These are phyloP conservation scores for Durotheca rogersii DNA, from an alignment of 495 filamentous ascomycete species.

Conservation along the genomic window DNA sequence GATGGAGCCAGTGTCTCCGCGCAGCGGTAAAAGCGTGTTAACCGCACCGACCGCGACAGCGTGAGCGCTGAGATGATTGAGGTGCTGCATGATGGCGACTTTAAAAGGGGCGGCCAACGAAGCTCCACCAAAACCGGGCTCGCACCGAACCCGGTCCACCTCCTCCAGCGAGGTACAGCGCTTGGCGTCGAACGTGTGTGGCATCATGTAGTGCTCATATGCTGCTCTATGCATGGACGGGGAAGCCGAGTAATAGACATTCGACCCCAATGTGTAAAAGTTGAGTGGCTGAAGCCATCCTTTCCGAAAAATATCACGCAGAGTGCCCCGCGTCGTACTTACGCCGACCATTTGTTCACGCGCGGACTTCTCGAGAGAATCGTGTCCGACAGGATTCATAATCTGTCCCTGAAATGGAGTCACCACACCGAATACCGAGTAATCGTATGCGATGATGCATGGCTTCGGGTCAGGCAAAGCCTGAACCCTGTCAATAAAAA, in stretches of 20 bases:
- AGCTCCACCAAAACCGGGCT: constrained; percentile 70
- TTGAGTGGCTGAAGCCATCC: constrained; percentile 64
- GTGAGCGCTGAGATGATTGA: constrained; percentile 70
- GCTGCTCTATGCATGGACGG: constrained; percentile 81
- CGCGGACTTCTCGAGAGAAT: constrained; percentile 55
- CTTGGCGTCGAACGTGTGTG: constrained; percentile 67
- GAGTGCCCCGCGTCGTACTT: constrained; percentile 50
- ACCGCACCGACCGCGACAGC: constrained; percentile 79
- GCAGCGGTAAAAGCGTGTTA: constrained; percentile 77
- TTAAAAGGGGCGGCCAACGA: constrained; percentile 76
- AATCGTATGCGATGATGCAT: constrained; percentile 70
- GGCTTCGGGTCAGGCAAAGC: constrained; percentile 56
- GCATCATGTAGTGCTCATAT: constrained; percentile 68
- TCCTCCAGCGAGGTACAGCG: constrained; percentile 63
- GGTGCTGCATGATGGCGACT: constrained; percentile 65
- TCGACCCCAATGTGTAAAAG: constrained; percentile 74
- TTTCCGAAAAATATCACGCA: constrained; percentile 55
- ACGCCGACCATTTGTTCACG: constrained; percentile 46
- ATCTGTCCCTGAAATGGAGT: constrained; percentile 68
- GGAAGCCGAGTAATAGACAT: constrained; percentile 71
- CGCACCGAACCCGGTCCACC: constrained; percentile 61
- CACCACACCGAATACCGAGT: constrained; percentile 64
- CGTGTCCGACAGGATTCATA: constrained; percentile 68
- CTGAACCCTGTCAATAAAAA: constrained; percentile 53
- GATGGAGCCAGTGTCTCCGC: constrained; percentile 58